Evolutionary conservation across 176 grass and related monocot species (phyloP).

Genomic region (Aegilops tauschii): DNA sequence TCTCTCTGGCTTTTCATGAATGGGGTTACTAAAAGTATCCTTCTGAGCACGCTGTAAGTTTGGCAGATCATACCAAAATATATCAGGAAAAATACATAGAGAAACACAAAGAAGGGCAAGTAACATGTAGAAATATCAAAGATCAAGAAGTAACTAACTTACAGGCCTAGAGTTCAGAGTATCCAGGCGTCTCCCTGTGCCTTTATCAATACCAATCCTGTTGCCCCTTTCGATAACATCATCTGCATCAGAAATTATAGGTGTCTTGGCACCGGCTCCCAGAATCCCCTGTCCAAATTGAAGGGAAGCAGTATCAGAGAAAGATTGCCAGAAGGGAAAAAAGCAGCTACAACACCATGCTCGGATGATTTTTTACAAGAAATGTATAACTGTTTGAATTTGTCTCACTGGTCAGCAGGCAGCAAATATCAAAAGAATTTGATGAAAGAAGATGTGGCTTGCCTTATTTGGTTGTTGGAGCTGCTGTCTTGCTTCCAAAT

Average conservation of each 20-base stretch:
- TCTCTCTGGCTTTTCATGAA: constrained; percentile 60
- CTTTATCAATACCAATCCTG: constrained; percentile 40
- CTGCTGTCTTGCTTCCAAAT: constrained; percentile 81
- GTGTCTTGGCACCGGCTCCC: constrained; percentile 36
- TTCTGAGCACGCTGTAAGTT: constrained; percentile 44
- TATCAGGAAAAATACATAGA: not conserved
- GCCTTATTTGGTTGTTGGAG: constrained; percentile 68
- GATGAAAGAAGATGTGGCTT: constrained; percentile 20
- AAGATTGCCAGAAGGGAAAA: not conserved
- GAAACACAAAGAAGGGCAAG: not conserved
- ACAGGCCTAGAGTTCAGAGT: constrained; percentile 43
- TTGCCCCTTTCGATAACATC: constrained; percentile 43
- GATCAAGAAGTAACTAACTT: constrained; percentile 29
- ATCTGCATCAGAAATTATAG: constrained; percentile 32
- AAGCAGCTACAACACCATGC: not conserved
- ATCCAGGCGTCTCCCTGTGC: constrained; percentile 41
- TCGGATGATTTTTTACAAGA: not conserved
- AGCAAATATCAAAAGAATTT: not conserved
- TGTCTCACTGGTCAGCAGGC: too few relatives aligned
- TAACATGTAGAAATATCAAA: constrained; percentile 9
- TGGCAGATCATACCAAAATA: constrained; percentile 4
- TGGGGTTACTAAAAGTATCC: constrained; percentile 35
- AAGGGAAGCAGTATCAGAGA: constrained; percentile 26
- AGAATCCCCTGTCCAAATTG: constrained; percentile 48
- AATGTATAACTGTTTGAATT: not conserved